A percentile compares a stretch with the other conserved stretches of the same genome.
Conservation (phyloP, 257 asterid species). For the Ballota nigra region DNA sequence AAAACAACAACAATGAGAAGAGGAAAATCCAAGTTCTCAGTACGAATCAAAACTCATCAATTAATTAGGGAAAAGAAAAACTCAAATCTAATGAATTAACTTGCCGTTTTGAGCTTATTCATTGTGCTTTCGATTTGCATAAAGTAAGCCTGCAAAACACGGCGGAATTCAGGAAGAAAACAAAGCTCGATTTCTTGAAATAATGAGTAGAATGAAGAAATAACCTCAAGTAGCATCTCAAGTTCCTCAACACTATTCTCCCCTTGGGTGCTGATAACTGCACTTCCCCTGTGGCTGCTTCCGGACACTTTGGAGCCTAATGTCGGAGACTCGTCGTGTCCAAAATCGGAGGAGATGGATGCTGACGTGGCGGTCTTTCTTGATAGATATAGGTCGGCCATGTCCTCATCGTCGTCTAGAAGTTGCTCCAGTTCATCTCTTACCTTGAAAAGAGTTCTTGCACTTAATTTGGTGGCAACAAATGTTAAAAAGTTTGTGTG, state of each 20-base stretch:
- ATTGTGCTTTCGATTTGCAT: conserved; percentile 88
- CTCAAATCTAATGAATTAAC: conserved; percentile 5
- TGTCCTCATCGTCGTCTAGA: conserved; percentile 80
- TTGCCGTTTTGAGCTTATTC: conserved; percentile 76
- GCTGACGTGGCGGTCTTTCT: conserved; percentile 50
- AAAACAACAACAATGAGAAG: not conserved
- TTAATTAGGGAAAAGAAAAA: not conserved
- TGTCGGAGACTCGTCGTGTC: conserved; percentile 44
- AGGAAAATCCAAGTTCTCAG: too few species aligned
- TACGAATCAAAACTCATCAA: not conserved
- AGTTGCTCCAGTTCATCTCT: conserved; percentile 93
- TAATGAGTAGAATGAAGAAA: not conserved
- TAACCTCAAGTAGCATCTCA: conserved; percentile 97
- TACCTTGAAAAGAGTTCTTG: conserved; percentile 38
- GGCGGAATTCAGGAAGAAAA: not conserved
- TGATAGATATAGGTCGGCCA: conserved; percentile 86
- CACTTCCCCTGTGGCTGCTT: conserved; percentile 52
- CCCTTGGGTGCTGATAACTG: conserved; percentile 32
- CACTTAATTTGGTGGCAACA: not conserved
- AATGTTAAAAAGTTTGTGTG: too few species aligned
- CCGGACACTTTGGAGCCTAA: conserved; percentile 49
- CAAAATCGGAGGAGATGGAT: conserved; percentile 37
- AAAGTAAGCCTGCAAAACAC: conserved; percentile 71
- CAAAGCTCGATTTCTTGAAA: not conserved
- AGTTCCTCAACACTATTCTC: conserved; percentile 86